Base-by-base conservation (phyloP, 2,329 filamentous ascomycete genomes). In the Pestalotiopsis sp. region DNA sequence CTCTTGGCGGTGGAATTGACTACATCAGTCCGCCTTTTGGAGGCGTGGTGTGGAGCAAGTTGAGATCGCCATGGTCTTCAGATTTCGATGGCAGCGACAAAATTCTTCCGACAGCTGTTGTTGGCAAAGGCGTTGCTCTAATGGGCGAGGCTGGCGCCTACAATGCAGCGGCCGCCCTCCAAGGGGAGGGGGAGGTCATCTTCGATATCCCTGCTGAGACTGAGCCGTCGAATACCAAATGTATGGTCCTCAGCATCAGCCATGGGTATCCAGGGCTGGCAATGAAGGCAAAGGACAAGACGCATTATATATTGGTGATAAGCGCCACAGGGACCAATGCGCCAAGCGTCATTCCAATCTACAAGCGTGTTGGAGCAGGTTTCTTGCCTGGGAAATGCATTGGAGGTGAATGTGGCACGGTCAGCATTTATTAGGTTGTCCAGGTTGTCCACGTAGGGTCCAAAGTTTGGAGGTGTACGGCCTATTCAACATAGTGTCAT, bases 401-500 rank as follows among this genome's bases (percentile, higher is more conserved):
- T 36, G 13, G 12, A 17, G 14, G 23, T 36, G 27, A 36, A 9
- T 13, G 25, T 12, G 25, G 13, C 14, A 60, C 5, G 27, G 58
- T 60, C 9, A 36, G 3, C 3, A 60, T 60, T 60, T 17, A 36
- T 60, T 60, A 60, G 27, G 25, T 13, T 17, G n/a, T n/a, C 56
- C 20, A 23, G 20, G 20, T 23, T 23, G 20, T 23, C 20, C 20
- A 23, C 20, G 20, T 23, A 4, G 58, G 23, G 3, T 7, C 58
- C 9, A 11, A n/a, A 27, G 14, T 36, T 60, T 60, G 6, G 13
- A 60, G n/a, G 56, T 12, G 56, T 27, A 13, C 23, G 5, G 56
- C 56, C 58, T 60, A 60, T 60, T 60, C 58, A 60, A 60, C 58
- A 60, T 60, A 60, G 58, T 60, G 58, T 60, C 23, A 60, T 23